phyloP scores from a whole-genome alignment of 495 filamentous ascomycete species.

The Trichocladium antarcticum region DNA sequence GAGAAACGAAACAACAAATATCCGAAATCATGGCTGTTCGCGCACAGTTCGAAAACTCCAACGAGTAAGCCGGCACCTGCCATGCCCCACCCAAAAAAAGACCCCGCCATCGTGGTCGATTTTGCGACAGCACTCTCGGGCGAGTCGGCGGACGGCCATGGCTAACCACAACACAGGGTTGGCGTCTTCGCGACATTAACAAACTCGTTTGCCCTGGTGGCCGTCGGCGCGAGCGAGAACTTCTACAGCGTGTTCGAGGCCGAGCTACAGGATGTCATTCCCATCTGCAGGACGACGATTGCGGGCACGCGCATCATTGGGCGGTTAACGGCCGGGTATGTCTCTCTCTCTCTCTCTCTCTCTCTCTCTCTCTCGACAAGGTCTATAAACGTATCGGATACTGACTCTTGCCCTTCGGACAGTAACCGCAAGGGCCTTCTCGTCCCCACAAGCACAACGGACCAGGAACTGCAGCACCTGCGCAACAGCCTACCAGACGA shows the following conservation, averaged over 20 bases:
- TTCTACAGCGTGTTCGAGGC: conserved; percentile 97
- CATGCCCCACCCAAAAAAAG: conserved; percentile 10
- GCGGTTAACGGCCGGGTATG: conserved; percentile 85
- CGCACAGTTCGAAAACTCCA: conserved; percentile 94
- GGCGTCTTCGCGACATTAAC: conserved; percentile 94
- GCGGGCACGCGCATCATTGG: conserved; percentile 93
- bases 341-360: background rate
- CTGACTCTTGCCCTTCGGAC: background rate
- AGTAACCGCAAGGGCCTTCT: conserved; percentile 94
- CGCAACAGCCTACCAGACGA: conserved; percentile 84
- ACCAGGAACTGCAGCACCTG: conserved; percentile 95
- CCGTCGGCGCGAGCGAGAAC: conserved; percentile 91
- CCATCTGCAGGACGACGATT: conserved; percentile 95
- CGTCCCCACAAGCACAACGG: conserved; percentile 89
- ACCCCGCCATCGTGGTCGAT: conserved; percentile 12
- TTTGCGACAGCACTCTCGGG: background rate
- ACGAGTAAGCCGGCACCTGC: conserved; percentile 59
- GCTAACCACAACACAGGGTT: conserved; percentile 47
- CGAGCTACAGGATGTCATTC: conserved; percentile 93
- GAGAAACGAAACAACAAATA: conserved; percentile 5
- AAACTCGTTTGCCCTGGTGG: conserved; percentile 89
- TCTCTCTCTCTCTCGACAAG: too few species aligned
- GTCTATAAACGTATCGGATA: too few species aligned
- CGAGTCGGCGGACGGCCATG: background rate
- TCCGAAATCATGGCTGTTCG: conserved; percentile 57